phyloP scores from a whole-genome alignment of 2,329 filamentous ascomycete species.

The Talaromyces sp. region DNA sequence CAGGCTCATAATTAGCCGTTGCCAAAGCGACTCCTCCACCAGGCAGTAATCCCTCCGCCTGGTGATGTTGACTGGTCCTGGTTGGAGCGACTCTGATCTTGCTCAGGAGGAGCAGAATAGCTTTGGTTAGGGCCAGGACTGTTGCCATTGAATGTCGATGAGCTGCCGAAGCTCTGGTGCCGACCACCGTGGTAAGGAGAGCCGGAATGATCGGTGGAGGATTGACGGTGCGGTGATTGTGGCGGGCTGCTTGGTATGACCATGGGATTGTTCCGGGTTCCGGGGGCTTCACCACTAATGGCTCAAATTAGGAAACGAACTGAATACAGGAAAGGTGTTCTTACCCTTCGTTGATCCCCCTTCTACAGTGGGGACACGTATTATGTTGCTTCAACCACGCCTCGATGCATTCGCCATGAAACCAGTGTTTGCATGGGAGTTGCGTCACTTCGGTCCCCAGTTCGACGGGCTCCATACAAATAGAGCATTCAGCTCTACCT shows the following conservation, averaged over 20 bases:
- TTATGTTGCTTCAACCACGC: slow-evolving; percentile 87
- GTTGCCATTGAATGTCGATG: not conserved
- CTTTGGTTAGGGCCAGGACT: not conserved
- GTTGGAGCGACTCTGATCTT: not conserved
- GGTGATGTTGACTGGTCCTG: not conserved
- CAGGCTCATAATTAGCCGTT: slow-evolving; percentile 10
- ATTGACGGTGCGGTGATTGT: not conserved
- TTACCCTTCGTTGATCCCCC: slow-evolving; percentile 27
- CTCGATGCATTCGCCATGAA: slow-evolving; percentile 75
- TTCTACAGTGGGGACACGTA: slow-evolving; percentile 66
- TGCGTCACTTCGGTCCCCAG: slow-evolving; percentile 68
- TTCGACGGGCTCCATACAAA: slow-evolving; percentile 84
- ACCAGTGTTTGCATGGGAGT: slow-evolving; percentile 89
- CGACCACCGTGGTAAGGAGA: not conserved
- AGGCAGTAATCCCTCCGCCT: slow-evolving; percentile 12
- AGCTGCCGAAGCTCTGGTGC: slow-evolving; percentile 1
- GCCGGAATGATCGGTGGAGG: not conserved
- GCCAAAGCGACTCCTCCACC: slow-evolving; percentile 23
- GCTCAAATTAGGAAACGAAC: not conserved
- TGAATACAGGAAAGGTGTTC: slow-evolving; percentile 16
- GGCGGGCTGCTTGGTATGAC: slow-evolving; percentile 11
- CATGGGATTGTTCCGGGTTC: slow-evolving; percentile 10
- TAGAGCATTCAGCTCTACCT: slow-evolving; percentile 74
- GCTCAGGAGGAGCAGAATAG: slow-evolving; percentile 1
- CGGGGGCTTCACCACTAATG: slow-evolving; percentile 5